Base-by-base conservation (phyloP, 768 basidiomycete species). In the Leccinum fibrillosum region DNA sequence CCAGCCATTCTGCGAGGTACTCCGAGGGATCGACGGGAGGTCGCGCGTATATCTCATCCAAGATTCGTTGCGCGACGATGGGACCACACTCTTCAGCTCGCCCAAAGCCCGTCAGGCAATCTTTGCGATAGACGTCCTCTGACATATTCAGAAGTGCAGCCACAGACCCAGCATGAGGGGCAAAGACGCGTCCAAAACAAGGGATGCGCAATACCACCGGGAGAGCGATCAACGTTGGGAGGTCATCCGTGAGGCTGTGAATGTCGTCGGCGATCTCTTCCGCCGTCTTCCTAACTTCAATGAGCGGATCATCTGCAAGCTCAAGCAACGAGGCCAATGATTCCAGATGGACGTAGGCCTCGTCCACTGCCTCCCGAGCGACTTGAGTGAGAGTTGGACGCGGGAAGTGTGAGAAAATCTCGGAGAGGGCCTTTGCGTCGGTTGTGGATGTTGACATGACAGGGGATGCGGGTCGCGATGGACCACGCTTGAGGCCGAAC, bases 301-400 rank as follows among this genome's bases (percentile, higher is more conserved):
- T 65, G 21, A 64, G 57, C 5, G 76, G 77, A 37, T 74, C 60
- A 26, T 66, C 72, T 15, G 80, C 75, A 15, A 76, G 77, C 58
- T 87, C 86, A 13, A 91, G 75, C 26, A 91, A 76, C 10, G 78
- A 74, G 15, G 76, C 75, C 17, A 92, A 72, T 21, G 83, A 80
- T 62, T 78, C 74, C 26, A 92, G 74, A 15, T 84, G 86, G 55
- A 80, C 82, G 63, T 88, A 85, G 2, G 88, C 91, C 65, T 92
- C 90, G 54, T 88, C 86, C 10, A 92, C 89, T 5, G 89, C 91
- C 68, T 93, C 90, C 42, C 80, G 78, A n/a, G 91, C 90, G 9
- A 89, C 70, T 25, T 75, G 76, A 10, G 81, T 79, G 51, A 78
- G 78, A 32, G 54, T 66, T 47, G 91, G 90, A 9, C 83, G 80